phyloP scores from a whole-genome alignment of 192 early-diverging fungal genomes.

The Podila epigama region DNA sequence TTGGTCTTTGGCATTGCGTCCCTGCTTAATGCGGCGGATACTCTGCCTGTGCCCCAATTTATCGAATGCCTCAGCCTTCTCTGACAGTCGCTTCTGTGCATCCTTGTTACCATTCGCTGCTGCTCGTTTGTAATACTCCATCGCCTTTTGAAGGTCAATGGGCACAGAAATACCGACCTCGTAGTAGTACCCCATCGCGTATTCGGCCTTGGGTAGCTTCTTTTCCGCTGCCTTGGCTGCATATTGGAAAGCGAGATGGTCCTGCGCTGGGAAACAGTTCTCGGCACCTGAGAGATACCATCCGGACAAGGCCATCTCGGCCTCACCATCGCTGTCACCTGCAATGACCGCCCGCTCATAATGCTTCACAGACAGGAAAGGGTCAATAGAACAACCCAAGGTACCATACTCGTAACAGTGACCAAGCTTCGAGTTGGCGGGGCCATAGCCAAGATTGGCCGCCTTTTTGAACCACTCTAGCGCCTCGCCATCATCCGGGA shows the following conservation, averaged over 20 bases:
- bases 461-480: conserved; percentile 77
- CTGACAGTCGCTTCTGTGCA: conserved; percentile 35
- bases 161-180: conserved; percentile 78
- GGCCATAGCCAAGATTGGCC: conserved; percentile 73
- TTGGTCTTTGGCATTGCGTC: conserved; percentile 13
- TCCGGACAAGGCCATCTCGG: conserved; percentile 87
- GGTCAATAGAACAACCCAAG: conserved; percentile 71
- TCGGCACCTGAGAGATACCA: conserved; percentile 86
- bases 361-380: conserved; percentile 72
- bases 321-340: conserved; percentile 55
- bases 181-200: conserved; percentile 90
- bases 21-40: conserved; percentile 19
- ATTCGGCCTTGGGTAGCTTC: conserved; percentile 82
- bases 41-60: conserved; percentile 17
- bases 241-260: conserved; percentile 82
- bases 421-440: conserved; percentile 82
- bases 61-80: neutral
- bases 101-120: conserved; percentile 49
- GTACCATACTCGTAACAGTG: conserved; percentile 81
- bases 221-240: conserved; percentile 81
- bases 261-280: conserved; percentile 66
- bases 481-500: conserved; percentile 78
- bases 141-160: conserved; percentile 59
- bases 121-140: conserved; percentile 62
- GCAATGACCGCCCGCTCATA: conserved; percentile 71